Conservation (phyloP, 2,329 filamentous ascomycete genomes). For the Trichoderma pleuroti region DNA sequence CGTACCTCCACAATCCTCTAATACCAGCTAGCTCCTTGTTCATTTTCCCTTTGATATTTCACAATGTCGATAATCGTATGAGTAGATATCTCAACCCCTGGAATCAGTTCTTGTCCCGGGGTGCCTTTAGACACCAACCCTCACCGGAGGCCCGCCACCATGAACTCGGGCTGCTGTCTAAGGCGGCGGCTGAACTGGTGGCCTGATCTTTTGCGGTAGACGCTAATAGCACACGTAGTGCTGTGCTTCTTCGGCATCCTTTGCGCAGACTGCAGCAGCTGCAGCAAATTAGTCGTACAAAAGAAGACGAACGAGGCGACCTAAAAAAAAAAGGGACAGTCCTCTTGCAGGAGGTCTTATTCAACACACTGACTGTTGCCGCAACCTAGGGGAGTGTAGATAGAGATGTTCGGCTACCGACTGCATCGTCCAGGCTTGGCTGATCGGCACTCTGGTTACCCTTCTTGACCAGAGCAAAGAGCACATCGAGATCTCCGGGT, state of each 20-base stretch:
- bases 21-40: neutral
- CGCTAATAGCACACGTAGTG: neutral
- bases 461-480: conserved; percentile 4
- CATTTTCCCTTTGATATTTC: neutral
- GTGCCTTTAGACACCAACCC: neutral
- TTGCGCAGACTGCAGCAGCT: neutral
- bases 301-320: neutral
- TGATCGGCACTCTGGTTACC: conserved; percentile 14
- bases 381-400: neutral
- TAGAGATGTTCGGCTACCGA: neutral
- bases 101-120: neutral
- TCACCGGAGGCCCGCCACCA: neutral
- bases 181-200: neutral
- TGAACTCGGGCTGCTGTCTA: neutral
- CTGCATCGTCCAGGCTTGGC: neutral
- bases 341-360: neutral
- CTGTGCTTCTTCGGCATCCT: neutral
- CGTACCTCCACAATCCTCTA: neutral
- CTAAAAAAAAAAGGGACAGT: neutral
- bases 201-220: neutral
- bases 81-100: neutral
- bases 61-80: neutral
- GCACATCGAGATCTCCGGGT: conserved; percentile 15
- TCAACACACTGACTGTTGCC: neutral
- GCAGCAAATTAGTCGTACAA: neutral